These are phyloP conservation scores for Tolypocladium amazonense DNA, from an alignment of 2,329 filamentous ascomycete genomes.

Conservation along the genomic window DNA sequence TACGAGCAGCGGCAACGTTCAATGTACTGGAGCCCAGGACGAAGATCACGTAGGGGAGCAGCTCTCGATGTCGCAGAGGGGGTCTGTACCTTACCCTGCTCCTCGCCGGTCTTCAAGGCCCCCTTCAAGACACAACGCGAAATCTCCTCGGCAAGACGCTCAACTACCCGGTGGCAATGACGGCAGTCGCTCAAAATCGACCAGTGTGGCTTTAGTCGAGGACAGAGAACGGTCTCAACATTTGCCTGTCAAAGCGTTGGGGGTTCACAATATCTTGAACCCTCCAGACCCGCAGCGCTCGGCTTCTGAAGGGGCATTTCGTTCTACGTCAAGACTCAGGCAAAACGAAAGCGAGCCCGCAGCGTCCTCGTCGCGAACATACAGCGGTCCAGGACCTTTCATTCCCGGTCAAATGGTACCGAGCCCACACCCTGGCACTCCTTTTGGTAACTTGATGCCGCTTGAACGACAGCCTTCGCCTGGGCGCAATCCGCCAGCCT, in stretches of 20 bases:
- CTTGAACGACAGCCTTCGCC: constrained; percentile 16
- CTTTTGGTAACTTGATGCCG: constrained; percentile 15
- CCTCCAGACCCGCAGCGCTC: constrained; percentile 18
- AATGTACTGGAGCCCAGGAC: constrained; percentile 46
- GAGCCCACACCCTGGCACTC: constrained; percentile 22
- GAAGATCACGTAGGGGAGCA: constrained; percentile 43
- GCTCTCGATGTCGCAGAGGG: constrained; percentile 55
- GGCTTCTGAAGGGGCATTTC: constrained; percentile 8
- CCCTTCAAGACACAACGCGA: constrained; percentile 24
- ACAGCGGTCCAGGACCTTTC: constrained; percentile 12
- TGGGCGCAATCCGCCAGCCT: constrained; percentile 20
- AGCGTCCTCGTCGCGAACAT: constrained; percentile 10
- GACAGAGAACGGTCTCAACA: constrained; percentile 13
- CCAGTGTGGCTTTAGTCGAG: constrained; percentile 11
- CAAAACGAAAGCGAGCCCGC: constrained; percentile 9
- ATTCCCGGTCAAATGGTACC: constrained; percentile 16
- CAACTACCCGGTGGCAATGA: constrained; percentile 11
- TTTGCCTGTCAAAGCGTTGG: constrained; percentile 15
- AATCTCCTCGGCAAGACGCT: constrained; percentile 12
- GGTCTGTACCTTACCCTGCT: constrained; percentile 43
- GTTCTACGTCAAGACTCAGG: constrained; percentile 1
- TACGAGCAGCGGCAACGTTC: constrained; percentile 25
- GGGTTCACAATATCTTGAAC: constrained; percentile 28
- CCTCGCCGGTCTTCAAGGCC: constrained; percentile 39
- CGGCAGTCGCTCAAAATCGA: constrained; percentile 10